Conservation (phyloP, 306 rosid species). For the Delonix regia region DNA sequence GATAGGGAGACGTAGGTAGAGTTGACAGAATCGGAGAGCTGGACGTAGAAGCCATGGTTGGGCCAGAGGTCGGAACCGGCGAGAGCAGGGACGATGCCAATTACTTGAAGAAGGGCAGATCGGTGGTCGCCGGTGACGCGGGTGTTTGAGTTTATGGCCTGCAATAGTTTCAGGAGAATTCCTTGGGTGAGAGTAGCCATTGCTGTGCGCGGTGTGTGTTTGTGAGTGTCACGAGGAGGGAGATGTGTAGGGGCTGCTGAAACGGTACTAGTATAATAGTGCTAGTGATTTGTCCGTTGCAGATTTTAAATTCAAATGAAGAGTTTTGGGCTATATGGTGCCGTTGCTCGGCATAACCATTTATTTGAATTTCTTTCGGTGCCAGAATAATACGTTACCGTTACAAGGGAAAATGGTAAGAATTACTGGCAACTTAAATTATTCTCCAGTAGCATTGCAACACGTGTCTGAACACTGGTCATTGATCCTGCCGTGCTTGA, state of each 20-base stretch:
- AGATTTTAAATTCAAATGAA: conserved; percentile 27
- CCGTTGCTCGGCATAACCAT: not conserved
- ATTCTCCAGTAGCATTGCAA: too few relatives aligned
- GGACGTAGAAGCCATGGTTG: conserved; percentile 83
- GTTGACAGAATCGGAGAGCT: conserved; percentile 93
- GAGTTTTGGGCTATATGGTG: not conserved
- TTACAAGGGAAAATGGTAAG: not conserved
- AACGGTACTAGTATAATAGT: not conserved
- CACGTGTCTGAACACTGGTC: too few relatives aligned
- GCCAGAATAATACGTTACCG: conserved; percentile 15
- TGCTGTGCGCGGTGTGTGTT: conserved; percentile 15
- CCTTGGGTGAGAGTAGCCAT: conserved; percentile 96
- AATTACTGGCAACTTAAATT: too few relatives aligned
- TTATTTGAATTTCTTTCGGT: conserved; percentile 27
- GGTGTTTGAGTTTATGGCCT: conserved; percentile 76
- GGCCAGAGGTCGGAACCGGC: conserved; percentile 89
- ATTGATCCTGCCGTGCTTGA: too few relatives aligned
- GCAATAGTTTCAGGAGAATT: conserved; percentile 75
- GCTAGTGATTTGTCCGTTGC: conserved; percentile 19
- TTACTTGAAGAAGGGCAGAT: conserved; percentile 88
- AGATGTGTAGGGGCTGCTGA: not conserved
- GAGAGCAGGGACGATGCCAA: conserved; percentile 89
- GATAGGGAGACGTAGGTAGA: conserved; percentile 92
- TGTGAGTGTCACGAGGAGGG: not conserved
- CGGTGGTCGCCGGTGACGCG: conserved; percentile 99